Evolutionary conservation across 495 filamentous ascomycete genomes (phyloP).

Genomic region (Penicillium ucsense): DNA sequence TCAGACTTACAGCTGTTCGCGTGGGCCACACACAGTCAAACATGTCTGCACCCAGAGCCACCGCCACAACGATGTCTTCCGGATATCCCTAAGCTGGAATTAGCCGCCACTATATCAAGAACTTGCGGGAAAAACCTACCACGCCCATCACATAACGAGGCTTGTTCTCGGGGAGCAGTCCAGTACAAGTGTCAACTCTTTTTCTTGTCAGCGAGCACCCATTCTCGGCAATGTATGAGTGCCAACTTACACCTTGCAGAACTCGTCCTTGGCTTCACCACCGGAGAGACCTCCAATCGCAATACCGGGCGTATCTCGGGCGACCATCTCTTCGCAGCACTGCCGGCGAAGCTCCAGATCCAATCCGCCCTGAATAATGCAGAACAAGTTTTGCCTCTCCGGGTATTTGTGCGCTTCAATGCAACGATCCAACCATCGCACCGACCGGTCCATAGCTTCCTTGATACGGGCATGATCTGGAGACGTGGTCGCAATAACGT

Average conservation of each 20-base stretch:
- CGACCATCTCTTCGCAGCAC: constrained; percentile 86
- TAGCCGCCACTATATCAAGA: constrained; percentile 1
- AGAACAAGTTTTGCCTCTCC: constrained; percentile 86
- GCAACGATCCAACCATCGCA: constrained; percentile 98
- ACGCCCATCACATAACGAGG: constrained; percentile 98
- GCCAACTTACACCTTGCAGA: constrained; percentile 46
- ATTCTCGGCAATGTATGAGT: background rate
- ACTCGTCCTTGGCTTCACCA: constrained; percentile 63
- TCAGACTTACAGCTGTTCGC: constrained; percentile 59
- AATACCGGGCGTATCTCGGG: constrained; percentile 85
- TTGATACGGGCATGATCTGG: constrained; percentile 78
- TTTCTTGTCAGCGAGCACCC: constrained; percentile 2
- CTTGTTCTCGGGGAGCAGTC: constrained; percentile 75
- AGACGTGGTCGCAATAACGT: constrained; percentile 91
- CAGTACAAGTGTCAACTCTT: constrained; percentile 79
- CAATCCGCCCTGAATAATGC: constrained; percentile 93
- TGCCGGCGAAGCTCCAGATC: constrained; percentile 79
- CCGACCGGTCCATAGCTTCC: constrained; percentile 88
- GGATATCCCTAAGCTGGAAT: constrained; percentile 60
- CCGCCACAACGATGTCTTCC: constrained; percentile 83
- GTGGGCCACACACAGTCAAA: constrained; percentile 99
- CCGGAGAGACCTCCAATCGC: constrained; percentile 92
- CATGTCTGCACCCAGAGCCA: constrained; percentile 95
- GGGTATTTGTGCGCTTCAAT: constrained; percentile 85
- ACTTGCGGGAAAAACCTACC: constrained; percentile 32